These are phyloP conservation scores for Pulicaria dysenterica DNA, from an alignment of 129 eudicot species.

Conservation along the genomic window DNA sequence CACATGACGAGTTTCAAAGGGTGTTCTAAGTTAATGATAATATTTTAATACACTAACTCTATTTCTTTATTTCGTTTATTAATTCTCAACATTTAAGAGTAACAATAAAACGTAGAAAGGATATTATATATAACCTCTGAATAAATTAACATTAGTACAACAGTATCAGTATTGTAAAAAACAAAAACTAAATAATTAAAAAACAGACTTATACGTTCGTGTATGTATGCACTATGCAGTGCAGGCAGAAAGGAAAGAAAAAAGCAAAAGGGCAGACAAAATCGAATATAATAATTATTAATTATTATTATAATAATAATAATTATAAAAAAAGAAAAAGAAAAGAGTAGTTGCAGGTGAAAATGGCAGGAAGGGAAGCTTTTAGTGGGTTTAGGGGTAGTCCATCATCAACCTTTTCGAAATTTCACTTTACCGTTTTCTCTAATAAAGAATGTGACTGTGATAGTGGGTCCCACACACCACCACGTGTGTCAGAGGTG, in stretches of 20 bases:
- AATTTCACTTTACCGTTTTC: constrained; percentile 36
- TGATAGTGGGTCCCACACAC: constrained; percentile 34
- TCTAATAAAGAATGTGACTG: constrained; percentile 24
- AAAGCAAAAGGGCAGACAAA: neutral
- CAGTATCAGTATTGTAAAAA: too few relatives aligned
- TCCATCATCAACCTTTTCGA: constrained; percentile 44
- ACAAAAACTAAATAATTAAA: too few relatives aligned
- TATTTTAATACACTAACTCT: too few relatives aligned
- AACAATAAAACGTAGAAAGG: too few relatives aligned
- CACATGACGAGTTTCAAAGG: too few relatives aligned
- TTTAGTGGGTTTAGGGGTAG: constrained; percentile 14
- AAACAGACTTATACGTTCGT: too few relatives aligned
- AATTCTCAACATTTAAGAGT: too few relatives aligned
- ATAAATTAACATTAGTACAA: too few relatives aligned
- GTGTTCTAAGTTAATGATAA: too few relatives aligned
- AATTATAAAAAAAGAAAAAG: neutral
- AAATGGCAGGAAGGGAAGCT: constrained; percentile 34
- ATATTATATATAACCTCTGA: too few relatives aligned
- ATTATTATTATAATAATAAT: neutral
- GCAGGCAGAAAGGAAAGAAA: neutral
- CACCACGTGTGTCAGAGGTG: constrained; percentile 41
- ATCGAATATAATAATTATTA: neutral
- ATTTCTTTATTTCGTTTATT: too few relatives aligned
- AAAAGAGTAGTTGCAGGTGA: constrained; percentile 33
- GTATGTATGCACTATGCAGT: too few relatives aligned